These are phyloP conservation scores for Escovopsis weberi DNA, from an alignment of 2,329 filamentous ascomycete genomes.

Conservation along the genomic window DNA sequence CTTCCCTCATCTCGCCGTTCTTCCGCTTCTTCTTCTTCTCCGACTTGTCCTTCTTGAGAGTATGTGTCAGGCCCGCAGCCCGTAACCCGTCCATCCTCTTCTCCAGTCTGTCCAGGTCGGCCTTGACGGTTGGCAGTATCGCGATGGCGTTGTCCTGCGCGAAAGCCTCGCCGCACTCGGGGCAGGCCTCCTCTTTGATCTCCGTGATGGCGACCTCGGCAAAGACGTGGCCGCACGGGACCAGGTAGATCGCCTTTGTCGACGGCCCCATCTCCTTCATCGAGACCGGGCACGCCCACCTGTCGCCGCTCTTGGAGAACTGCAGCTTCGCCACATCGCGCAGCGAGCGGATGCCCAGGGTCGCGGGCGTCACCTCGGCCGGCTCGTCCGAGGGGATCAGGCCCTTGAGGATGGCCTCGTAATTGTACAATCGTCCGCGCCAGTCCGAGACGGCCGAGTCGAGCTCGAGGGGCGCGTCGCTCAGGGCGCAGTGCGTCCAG, in stretches of 20 bases:
- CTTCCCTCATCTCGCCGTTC: conserved; percentile 19
- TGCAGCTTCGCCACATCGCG: conserved; percentile 80
- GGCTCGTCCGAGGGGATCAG: conserved; percentile 42
- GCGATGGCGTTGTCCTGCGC: conserved; percentile 63
- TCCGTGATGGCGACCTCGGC: conserved; percentile 74
- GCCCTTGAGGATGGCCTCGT: conserved; percentile 66
- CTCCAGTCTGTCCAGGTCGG: conserved; percentile 54
- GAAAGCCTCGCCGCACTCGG: conserved; percentile 65
- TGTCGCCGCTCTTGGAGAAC: conserved; percentile 40
- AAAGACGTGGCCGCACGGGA: conserved; percentile 93
- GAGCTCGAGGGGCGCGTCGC: conserved; percentile 53
- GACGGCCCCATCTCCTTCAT: conserved; percentile 70
- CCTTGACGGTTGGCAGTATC: conserved; percentile 57
- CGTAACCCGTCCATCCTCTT: conserved; percentile 54
- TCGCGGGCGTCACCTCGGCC: conserved; percentile 24
- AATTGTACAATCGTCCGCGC: conserved; percentile 80
- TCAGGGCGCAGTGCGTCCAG: conserved; percentile 83
- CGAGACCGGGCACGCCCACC: conserved; percentile 76
- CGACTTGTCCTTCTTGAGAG: conserved; percentile 65
- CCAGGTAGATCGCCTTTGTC: conserved; percentile 72
- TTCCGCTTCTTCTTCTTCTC: conserved; percentile 56
- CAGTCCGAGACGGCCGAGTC: conserved; percentile 73
- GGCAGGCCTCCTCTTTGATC: conserved; percentile 47
- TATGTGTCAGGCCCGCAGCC: conserved; percentile 64
- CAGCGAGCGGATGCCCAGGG: conserved; percentile 57